These are phyloP conservation scores for Tylopilus sp. DNA, from an alignment of 768 basidiomycete genomes.

Conservation along the genomic window DNA sequence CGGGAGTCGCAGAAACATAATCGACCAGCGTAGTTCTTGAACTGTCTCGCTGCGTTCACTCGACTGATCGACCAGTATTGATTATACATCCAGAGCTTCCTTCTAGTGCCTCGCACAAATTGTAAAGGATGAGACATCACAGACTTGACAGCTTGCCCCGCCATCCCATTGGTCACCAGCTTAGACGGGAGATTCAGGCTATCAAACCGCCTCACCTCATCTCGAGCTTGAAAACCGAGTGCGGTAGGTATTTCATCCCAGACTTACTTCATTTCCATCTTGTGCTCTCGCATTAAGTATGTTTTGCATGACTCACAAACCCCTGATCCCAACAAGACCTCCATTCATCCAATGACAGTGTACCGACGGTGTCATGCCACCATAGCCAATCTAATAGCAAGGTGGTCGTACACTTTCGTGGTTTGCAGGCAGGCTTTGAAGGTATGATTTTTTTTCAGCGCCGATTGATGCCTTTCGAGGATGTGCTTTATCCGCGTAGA, in stretches of 20 bases:
- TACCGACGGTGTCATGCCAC: neutral
- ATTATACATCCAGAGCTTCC: neutral
- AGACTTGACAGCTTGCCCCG: no score
- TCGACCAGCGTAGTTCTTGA: neutral
- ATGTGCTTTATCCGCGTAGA: conserved; percentile 3
- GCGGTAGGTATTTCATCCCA: neutral
- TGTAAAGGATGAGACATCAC: neutral
- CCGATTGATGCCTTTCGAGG: neutral
- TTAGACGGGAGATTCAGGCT: no score
- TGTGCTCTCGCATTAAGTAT: neutral
- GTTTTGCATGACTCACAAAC: neutral
- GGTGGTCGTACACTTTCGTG: neutral
- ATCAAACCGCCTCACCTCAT: neutral
- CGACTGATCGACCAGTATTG: neutral
- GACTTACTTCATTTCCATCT: neutral
- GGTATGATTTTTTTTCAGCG: neutral
- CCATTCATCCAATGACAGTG: neutral
- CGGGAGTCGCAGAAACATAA: conserved; percentile 26
- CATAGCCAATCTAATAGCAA: neutral
- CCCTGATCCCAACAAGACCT: neutral
- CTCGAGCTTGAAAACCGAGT: conserved; percentile 11
- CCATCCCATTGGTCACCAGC: no score
- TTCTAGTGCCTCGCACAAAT: neutral
- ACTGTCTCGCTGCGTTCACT: neutral
- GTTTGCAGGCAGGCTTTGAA: neutral